Percentiles rank a stretch among this genome's conserved stretches.
Evolutionary conservation across 495 filamentous ascomycete genomes (phyloP).

Genomic region (Recurvomyces mirabilis): DNA sequence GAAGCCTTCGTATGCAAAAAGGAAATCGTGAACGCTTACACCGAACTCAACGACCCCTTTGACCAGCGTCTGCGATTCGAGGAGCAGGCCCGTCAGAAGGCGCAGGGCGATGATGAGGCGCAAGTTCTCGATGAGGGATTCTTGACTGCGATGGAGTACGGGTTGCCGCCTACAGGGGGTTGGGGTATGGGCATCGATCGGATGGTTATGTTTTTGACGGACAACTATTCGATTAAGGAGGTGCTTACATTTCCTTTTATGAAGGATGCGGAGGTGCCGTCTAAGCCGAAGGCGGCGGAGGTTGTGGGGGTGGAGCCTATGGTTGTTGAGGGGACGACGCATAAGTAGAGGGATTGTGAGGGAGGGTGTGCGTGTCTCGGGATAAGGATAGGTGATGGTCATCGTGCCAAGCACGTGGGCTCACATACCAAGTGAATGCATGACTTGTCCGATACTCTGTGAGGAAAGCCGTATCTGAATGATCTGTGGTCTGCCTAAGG

Average conservation of each 20-base stretch:
- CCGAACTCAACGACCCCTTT: slow-evolving; percentile 94
- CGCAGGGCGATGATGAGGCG: slow-evolving; percentile 91
- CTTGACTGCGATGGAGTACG: slow-evolving; percentile 73
- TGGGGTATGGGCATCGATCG: slow-evolving; percentile 98
- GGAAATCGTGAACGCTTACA: slow-evolving; percentile 94
- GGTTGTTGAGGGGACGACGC: slow-evolving; percentile 51
- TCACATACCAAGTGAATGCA: too few relatives aligned
- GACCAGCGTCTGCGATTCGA: slow-evolving; percentile 90
- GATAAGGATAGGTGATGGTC: too few relatives aligned
- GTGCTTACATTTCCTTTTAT: slow-evolving; percentile 87
- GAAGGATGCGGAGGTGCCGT: slow-evolving; percentile 51
- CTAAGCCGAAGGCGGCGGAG: slow-evolving; percentile 50
- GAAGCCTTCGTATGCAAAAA: slow-evolving; percentile 97
- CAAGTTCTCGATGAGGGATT: slow-evolving; percentile 94
- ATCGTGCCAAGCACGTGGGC: too few relatives aligned
- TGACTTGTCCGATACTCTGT: too few relatives aligned
- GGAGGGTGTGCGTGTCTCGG: too few relatives aligned
- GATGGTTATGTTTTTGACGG: slow-evolving; percentile 91
- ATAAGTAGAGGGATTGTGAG: slow-evolving; percentile 11
- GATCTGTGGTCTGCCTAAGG: too few relatives aligned
- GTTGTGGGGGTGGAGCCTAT: slow-evolving; percentile 50
- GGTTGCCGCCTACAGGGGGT: slow-evolving; percentile 85
- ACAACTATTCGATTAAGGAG: slow-evolving; percentile 93
- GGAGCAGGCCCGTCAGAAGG: slow-evolving; percentile 93
- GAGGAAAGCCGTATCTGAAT: too few relatives aligned